Base-by-base conservation (phyloP, 164 flowering plant species). In the Macadamia tetraphylla region DNA sequence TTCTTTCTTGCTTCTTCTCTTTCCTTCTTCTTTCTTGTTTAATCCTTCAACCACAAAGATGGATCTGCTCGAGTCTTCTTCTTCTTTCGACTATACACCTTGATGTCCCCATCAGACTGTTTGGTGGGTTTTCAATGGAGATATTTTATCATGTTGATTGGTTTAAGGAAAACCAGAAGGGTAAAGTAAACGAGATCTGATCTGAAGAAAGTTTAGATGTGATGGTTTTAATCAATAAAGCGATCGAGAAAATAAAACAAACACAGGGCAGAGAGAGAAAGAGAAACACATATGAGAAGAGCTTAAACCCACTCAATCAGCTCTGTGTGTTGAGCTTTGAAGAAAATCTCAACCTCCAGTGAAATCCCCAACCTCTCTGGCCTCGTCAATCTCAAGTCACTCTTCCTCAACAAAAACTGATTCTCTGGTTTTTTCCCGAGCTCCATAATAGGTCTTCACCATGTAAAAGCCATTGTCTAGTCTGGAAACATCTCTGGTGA, bases 251-350 rank as follows among this genome's bases (percentile, higher is more conserved):
- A 52, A 11, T 1, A 46, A 11, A 8, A 8, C 51, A 46, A 46
- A 46, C 0, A 46, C 3, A 8, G 13, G 9, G 51, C 8, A 18
- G 43, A 30, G 29, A 31, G 14, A 30, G 53, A 23, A 23, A 32
- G 31, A 42, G 57, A 44, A 43, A 23, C 18, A 17, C 91, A 5
- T 82, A 86, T n/a, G 77, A 67, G 55, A 69, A 66, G 60, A 74
- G 67, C 66, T 62, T 94, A 58, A 85, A 82, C 69, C 78, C 70
- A 44, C 78, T 94, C 55, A 91, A 91, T 73, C 94, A 91, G 69
- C 82, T 94, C 53, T 75, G 98, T 0, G 96, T 91, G 0, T 62
- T 94, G 18, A 91, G 97, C 71, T 82, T 94, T 78, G 88, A 91
- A 69, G 82, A 79, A 1, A 91, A 91, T 23, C 79, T 82, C 88